phyloP scores from a whole-genome alignment of 2,329 filamentous ascomycete genomes.

The Diaporthe sp. region DNA sequence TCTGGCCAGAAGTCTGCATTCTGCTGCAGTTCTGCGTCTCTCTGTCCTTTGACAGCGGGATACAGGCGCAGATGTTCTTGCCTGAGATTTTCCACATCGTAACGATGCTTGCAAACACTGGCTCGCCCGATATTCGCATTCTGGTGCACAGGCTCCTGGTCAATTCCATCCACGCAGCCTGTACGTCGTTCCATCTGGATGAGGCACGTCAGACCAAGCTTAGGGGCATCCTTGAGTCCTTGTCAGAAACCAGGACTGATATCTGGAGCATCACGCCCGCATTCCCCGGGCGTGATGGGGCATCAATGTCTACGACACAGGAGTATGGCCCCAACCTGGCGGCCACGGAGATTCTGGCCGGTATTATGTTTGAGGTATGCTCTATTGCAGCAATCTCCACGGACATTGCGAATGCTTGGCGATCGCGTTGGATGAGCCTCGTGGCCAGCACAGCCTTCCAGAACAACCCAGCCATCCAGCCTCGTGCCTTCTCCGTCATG shows the following conservation, averaged over 20 bases:
- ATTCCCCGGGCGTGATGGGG: conserved; percentile 61
- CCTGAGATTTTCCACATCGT: conserved; percentile 79
- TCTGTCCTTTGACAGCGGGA: conserved; percentile 75
- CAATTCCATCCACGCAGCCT: conserved; percentile 77
- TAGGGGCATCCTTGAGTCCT: conserved; percentile 65
- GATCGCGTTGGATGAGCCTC: conserved; percentile 79
- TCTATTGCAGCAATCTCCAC: conserved; percentile 72
- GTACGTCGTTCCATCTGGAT: conserved; percentile 74
- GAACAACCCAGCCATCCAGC: conserved; percentile 79
- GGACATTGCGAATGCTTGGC: conserved; percentile 77
- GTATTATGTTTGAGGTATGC: conserved; percentile 73
- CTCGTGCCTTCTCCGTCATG: conserved; percentile 78
- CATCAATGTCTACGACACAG: conserved; percentile 66
- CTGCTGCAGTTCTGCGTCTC: conserved; percentile 75
- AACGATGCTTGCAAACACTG: conserved; percentile 78
- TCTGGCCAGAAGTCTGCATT: conserved; percentile 78
- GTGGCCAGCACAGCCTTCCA: conserved; percentile 80
- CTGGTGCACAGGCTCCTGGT: conserved; percentile 74
- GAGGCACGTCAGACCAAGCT: conserved; percentile 70
- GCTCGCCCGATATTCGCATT: conserved; percentile 66
- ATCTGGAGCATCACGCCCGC: conserved; percentile 64
- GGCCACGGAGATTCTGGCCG: conserved; percentile 72
- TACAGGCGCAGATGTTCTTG: conserved; percentile 76
- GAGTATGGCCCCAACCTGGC: conserved; percentile 65
- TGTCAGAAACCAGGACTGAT: conserved; percentile 71